A percentile compares a stretch with the other conserved stretches of the same genome.
phyloP scores from a whole-genome alignment of 345 rosid genomes.

The Hibiscus mutabilis region DNA sequence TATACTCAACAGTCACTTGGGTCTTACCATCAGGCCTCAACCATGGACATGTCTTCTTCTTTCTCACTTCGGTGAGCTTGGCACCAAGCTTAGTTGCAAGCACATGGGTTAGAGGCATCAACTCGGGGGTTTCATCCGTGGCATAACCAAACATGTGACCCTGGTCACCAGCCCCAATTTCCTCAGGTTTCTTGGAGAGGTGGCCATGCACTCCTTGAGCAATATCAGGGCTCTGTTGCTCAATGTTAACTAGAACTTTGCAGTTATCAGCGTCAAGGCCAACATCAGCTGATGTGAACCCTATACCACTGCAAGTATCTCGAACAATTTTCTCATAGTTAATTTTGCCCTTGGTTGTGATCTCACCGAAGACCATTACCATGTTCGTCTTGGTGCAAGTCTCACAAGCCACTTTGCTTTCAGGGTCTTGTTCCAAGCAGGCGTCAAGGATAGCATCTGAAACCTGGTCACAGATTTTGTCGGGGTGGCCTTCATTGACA shows the following conservation, averaged over 20 bases:
- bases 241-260: constrained; percentile 69
- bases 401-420: constrained; percentile 82
- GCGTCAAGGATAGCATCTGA: constrained; percentile 85
- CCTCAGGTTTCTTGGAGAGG: constrained; percentile 69
- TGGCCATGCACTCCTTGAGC: constrained; percentile 86
- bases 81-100: constrained; percentile 78
- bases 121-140: constrained; percentile 65
- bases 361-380: constrained; percentile 84
- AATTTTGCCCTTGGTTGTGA: constrained; percentile 63
- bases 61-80: constrained; percentile 71
- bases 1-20: constrained; percentile 70
- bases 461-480: constrained; percentile 77
- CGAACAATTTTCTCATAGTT: constrained; percentile 71
- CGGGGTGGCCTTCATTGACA: constrained; percentile 79
- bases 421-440: constrained; percentile 75
- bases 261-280: constrained; percentile 74
- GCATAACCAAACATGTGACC: constrained; percentile 84
- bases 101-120: constrained; percentile 75
- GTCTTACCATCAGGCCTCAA: constrained; percentile 85
- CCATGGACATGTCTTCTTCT: constrained; percentile 72
- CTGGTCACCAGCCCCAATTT: constrained; percentile 80
- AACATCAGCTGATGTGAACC: constrained; percentile 59
- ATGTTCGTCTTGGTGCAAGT: constrained; percentile 77
- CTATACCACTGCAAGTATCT: constrained; percentile 68
- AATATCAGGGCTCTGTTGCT: constrained; percentile 77